phyloP scores from a whole-genome alignment of 1,139 yeast genomes.

The Candida smagusa region DNA sequence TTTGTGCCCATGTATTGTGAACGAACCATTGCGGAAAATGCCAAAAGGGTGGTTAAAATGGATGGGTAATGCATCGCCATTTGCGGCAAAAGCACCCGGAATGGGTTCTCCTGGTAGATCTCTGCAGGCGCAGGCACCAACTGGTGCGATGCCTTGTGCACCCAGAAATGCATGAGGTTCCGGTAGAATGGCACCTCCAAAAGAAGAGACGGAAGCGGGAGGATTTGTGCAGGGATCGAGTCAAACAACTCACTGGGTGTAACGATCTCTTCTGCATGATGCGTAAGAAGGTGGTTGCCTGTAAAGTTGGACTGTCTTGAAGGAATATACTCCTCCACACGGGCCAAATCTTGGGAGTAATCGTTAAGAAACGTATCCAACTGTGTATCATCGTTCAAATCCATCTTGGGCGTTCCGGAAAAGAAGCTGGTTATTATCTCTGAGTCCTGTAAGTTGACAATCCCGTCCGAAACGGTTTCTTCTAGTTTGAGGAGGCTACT shows the following conservation, averaged over 20 bases:
- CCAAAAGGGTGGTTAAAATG: conserved; percentile 57
- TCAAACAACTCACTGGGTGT: conserved; percentile 12
- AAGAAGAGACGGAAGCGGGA: conserved; percentile 58
- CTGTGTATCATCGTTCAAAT: neutral
- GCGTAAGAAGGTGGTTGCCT: conserved; percentile 6
- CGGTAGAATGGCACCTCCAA: conserved; percentile 57
- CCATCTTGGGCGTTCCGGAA: neutral
- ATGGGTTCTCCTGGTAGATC: conserved; percentile 62
- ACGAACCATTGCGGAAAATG: conserved; percentile 62
- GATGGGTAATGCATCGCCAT: conserved; percentile 65
- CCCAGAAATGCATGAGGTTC: conserved; percentile 61
- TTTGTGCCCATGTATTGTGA: conserved; percentile 27
- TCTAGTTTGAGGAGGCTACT: neutral
- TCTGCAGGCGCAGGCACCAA: conserved; percentile 68
- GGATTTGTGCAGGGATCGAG: conserved; percentile 43
- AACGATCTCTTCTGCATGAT: neutral
- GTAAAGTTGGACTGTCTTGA: conserved; percentile 9
- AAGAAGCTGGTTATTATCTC: conserved; percentile 28
- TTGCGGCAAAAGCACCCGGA: conserved; percentile 60
- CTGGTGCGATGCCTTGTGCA: conserved; percentile 57
- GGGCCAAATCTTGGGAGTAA: conserved; percentile 17
- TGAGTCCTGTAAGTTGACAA: conserved; percentile 26
- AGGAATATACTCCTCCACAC: conserved; percentile 13
- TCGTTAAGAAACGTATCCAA: conserved; percentile 5
- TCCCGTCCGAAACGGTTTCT: conserved; percentile 27